Base-by-base conservation (phyloP, 2,329 filamentous ascomycete genomes). In the Neonectria hederae region DNA sequence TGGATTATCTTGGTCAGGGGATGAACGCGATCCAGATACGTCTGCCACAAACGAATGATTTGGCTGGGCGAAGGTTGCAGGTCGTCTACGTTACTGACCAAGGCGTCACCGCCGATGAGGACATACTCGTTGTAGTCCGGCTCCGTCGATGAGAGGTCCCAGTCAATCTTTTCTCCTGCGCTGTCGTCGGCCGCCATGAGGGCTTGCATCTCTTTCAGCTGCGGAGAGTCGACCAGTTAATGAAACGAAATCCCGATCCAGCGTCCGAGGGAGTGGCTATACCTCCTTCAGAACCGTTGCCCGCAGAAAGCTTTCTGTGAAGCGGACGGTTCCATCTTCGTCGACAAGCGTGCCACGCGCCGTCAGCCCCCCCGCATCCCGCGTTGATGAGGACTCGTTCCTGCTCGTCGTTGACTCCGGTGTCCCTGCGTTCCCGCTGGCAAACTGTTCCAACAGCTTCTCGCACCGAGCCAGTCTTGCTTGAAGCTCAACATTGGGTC, bases 1-100 rank as follows among this genome's bases (percentile, higher is more conserved):
- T 65, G 63, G 7, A 65, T 38, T 10, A 65, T 13, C 22, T 63
- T 65, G 6, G 55, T 63, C 13, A 65, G 14, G 1, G 63, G 59
- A 53, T 65, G 46, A 1, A 65, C 59, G 21, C 59, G 56, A 22
- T 51, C 63, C 6, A 55, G 32, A 46, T 63, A 65, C 7, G 59
- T 10, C 13, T 59, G 59, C 63, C 63, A 65, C 1, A 65, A 46
- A 13, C n/a, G n/a, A 13, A 54, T 56, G 2, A 63, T 56, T 17
- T 65, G 63, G 4, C 19, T 19, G 6, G 59, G 53, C 5, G 40
- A 45, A 1, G 59, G 59, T 11, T 48, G 19, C 19, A 61, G n/a
- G 3, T 61, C 40, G 8, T 54, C 51, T 7, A 61, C 14, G 10
- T 30, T 26, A 14, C 32, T 22, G 4, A n/a, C 43, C 2, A 14